A percentile compares a stretch with the other conserved stretches of the same genome.
Conservation (phyloP, 1,284 basidiomycete species). For the Puccinia hordei region DNA sequence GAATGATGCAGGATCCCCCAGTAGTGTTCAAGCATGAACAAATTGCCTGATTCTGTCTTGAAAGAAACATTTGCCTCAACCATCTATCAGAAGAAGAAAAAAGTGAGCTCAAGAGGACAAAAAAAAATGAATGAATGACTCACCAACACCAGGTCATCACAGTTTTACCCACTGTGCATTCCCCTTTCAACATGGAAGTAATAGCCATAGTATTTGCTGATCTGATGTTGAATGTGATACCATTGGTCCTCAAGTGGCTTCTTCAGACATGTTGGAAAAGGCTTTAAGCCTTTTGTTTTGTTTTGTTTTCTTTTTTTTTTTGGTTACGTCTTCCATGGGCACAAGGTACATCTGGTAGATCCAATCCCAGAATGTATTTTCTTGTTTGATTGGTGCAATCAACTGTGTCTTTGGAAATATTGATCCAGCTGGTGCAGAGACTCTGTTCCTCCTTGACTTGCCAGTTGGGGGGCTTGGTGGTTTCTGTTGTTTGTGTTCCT, state of each 20-base stretch:
- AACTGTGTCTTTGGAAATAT: not conserved
- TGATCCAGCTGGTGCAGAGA: conserved; percentile 3
- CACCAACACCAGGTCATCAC: not conserved
- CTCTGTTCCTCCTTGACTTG: not conserved
- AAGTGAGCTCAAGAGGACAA: not conserved
- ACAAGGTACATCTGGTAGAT: not conserved
- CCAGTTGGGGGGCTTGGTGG: conserved; percentile 4
- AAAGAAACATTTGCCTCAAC: not conserved
- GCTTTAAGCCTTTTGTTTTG: too few relatives aligned
- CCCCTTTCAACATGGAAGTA: not conserved
- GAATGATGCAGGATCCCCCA: conserved; percentile 11
- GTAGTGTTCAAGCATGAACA: not conserved
- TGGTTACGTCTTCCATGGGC: not conserved
- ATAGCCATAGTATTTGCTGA: conserved; percentile 12
- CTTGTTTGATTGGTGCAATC: not conserved
- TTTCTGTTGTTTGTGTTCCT: too few relatives aligned
- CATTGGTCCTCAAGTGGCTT: conserved; percentile 18
- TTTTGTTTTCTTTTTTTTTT: conserved; percentile 13
- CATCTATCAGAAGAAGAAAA: not conserved
- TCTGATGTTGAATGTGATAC: conserved; percentile 17
- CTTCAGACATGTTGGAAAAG: not conserved
- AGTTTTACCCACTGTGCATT: not conserved
- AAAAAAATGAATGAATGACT: not conserved
- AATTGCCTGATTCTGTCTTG: not conserved
- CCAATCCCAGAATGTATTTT: conserved; percentile 1